A percentile compares a stretch with the other conserved stretches of the same genome.
Evolutionary conservation across 495 filamentous ascomycete species (phyloP).

Genomic region (Podospora anserina): DNA sequence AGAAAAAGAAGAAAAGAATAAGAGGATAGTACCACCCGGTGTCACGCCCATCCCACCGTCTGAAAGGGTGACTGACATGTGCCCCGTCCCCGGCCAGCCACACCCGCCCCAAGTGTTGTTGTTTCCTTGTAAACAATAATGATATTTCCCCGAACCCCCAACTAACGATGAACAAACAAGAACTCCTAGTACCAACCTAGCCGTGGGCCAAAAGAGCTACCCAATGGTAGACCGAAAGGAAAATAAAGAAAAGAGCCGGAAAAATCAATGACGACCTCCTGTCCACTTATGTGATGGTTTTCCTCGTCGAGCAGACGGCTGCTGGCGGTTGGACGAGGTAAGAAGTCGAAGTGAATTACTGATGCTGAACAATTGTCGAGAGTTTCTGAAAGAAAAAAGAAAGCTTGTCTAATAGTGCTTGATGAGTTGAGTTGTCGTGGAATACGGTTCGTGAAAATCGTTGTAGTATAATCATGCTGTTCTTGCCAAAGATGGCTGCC

Average conservation of each 20-base stretch:
- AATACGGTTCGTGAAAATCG: neutral
- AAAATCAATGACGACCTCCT: constrained; percentile 6
- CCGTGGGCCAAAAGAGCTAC: neutral
- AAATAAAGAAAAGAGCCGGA: constrained; percentile 7
- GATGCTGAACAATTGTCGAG: neutral
- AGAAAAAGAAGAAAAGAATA: neutral
- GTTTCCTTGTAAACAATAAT: neutral
- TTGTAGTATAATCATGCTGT: neutral
- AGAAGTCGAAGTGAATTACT: neutral
- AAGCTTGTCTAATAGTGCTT: neutral
- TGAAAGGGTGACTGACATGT: neutral
- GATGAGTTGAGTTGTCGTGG: neutral
- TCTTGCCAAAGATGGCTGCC: neutral
- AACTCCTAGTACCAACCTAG: constrained; percentile 6
- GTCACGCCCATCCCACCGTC: neutral
- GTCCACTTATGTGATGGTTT: neutral
- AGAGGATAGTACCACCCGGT: neutral
- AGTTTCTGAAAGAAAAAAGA: neutral
- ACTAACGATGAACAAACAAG: neutral
- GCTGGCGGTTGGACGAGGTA: neutral
- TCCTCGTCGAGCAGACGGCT: neutral
- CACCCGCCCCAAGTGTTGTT: neutral
- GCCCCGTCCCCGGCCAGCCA: neutral
- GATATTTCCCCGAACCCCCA: neutral
- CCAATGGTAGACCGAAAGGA: constrained; percentile 5